Base-by-base conservation (phyloP, 768 basidiomycete species). In the Mrakia gelida region DNA sequence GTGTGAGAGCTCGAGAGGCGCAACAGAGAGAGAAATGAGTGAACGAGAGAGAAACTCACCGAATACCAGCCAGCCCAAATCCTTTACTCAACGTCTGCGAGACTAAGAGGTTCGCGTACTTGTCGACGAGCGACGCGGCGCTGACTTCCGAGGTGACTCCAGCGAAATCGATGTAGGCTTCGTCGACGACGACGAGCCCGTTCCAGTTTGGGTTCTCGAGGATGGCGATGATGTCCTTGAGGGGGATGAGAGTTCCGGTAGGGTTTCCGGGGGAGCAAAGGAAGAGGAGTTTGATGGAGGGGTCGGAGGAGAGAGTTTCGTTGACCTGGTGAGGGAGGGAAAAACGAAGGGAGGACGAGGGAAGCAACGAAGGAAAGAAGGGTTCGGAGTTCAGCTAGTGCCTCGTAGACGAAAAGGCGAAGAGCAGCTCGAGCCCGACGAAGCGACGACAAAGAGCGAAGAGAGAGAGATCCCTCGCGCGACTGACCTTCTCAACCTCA, bases 241-340 rank as follows among this genome's bases (percentile, higher is more conserved):
- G 88, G 0, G 93, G 88, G 73, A 98, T 89, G 38, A 91, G 84
- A 0, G 95, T 98, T 13, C 95, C 94, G 0, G 95, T 95, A 0
- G 97, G 97, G 83, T 98, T 99, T 2, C 97, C 97, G 3, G 97
- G 97, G 1, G 96, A 98, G 84, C 95, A 97, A 65, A 98, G 87
- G 87, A 98, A 94, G 78, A 96, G 88, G 54, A 99, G 88, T 81
- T 98, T 97, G 84, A 97, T 93, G 4, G 88, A 86, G 0, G 91
- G 89, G 82, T 95, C 90, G 8, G 87, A 87, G 49, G 88, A 87
- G 77, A 95, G 86, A 0, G 88, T 88, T 75, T 87, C 86, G 84
- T 92, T 92, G 75, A 95, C 86, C 92, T 95, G 43, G 13, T 32
- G 10, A n/a, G n/a, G 45, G 43, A 28, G n/a, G 43, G 32, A 21